These are phyloP conservation scores for Rhizophagus sp. DNA, from an alignment of 192 early-diverging fungal species.

Conservation along the genomic window DNA sequence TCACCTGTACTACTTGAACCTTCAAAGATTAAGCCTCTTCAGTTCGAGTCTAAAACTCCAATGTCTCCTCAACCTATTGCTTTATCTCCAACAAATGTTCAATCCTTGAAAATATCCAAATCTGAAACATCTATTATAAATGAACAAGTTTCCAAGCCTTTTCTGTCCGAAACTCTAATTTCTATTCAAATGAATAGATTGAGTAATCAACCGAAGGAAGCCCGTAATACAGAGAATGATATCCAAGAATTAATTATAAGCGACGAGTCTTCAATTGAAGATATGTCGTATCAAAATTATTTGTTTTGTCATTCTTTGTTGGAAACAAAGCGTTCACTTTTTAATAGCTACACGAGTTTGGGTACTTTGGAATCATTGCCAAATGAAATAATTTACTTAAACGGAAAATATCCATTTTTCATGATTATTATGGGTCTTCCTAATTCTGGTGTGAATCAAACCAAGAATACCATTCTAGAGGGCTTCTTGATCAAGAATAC, in stretches of 20 bases:
- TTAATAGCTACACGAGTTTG: background rate
- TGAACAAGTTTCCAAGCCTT: background rate
- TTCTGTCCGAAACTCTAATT: background rate
- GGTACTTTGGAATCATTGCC: background rate
- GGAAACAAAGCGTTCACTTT: background rate
- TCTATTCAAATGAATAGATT: background rate
- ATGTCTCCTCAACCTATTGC: background rate
- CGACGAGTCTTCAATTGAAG: background rate
- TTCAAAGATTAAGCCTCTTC: background rate
- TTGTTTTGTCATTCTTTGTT: background rate
- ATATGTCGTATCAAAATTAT: background rate
- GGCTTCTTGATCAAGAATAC: constrained; percentile 4
- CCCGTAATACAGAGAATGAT: too few species aligned
- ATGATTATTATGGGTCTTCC: background rate
- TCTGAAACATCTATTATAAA: background rate
- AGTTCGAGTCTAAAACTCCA: background rate
- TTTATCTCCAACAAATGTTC: background rate
- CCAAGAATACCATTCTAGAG: background rate
- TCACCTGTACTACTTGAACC: background rate
- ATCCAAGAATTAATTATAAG: background rate
- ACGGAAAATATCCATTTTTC: background rate
- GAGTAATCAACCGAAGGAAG: background rate
- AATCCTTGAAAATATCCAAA: background rate
- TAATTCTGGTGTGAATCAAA: constrained; percentile 2
- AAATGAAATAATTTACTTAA: background rate